Evolutionary conservation across 768 basidiomycete genomes (phyloP), one percentile per base, ranked within the genome.

Genomic region (Tylopilus subfusipes): DNA sequence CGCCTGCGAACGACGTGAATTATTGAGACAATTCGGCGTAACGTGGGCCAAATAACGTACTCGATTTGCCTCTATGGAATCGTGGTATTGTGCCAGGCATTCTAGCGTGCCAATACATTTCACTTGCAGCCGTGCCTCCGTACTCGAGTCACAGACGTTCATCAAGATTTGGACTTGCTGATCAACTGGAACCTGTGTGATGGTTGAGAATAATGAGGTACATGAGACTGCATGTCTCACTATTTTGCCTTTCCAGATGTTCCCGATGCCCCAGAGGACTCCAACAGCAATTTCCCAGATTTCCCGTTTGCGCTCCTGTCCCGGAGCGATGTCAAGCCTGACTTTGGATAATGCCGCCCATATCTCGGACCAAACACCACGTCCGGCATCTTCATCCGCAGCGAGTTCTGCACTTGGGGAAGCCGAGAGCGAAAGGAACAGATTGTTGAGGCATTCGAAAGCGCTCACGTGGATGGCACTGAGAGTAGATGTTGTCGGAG

Each of bases 371-470:
- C 91, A 93, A 8, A 93, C 69, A 3, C 70, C 71, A 18, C 64
- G 67, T 13, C 85, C 87, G 3, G 71, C 74, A 21, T 76, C 74
- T 16, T 72, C 70, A 46, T 86, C 82, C 4, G 73, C 71, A 13
- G 75, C 60, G 12, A 79, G 66, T 5, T 62, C 70, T 25, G 75
- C 59, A 48, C 75, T 77, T 2, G 78, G 72, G 5, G 76, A 70
- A 0, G 80, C 75, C 3, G 84, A 78, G 13, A 89, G 76, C 4
- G 92, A 85, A 33, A 95, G 75, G 63, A 96, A 87, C 36, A 94
- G 77, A 65, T 98, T 97, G 64, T 90, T 93, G 44, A 98, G 77
- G 64, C 93, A 93, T 67, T 96, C 93, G 25, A 95, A 77, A 11
- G 93, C 90, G 58, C 85, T 79, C 53, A 92, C 76, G 65, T 97